phyloP scores from a whole-genome alignment of 805 yeast genomes.

The Ogataea corticis region DNA sequence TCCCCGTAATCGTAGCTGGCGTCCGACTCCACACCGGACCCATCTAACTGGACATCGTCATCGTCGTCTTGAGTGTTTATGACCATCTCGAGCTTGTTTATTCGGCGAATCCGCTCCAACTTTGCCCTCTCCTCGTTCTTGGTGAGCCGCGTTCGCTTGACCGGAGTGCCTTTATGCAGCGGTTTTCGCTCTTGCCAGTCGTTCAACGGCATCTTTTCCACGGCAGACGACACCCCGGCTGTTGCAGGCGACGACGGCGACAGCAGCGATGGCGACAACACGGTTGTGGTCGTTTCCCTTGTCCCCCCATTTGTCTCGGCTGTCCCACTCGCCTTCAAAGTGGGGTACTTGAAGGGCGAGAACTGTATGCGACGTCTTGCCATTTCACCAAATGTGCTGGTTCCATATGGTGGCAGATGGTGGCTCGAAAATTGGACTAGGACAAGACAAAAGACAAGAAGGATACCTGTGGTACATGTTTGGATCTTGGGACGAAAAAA shows the following conservation, averaged over 20 bases:
- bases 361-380: slow-evolving; percentile 24
- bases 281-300: background rate
- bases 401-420: background rate
- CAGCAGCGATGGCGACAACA: too few relatives aligned
- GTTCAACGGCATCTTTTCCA: slow-evolving; percentile 13
- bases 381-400: slow-evolving; percentile 7
- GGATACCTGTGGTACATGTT: background rate
- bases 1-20: slow-evolving; percentile 20
- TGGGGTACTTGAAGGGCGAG: slow-evolving; percentile 24
- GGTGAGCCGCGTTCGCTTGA: slow-evolving; percentile 1
- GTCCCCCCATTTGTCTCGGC: background rate
- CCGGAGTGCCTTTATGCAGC: slow-evolving; percentile 19
- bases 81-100: background rate
- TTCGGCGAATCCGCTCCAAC: background rate
- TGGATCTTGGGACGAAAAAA: too few relatives aligned
- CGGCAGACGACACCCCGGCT: background rate
- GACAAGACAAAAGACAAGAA: background rate
- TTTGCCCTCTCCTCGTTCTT: background rate
- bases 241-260: background rate
- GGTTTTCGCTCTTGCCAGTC: slow-evolving; percentile 15
- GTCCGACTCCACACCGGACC: slow-evolving; percentile 10
- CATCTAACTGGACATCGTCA: slow-evolving; percentile 18
- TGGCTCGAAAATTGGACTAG: background rate
- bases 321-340: slow-evolving; percentile 3
- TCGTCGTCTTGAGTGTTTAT: slow-evolving; percentile 5